These are phyloP conservation scores for Phytophthora pini DNA, from an alignment of 352 stramenopile species.

Conservation along the genomic window DNA sequence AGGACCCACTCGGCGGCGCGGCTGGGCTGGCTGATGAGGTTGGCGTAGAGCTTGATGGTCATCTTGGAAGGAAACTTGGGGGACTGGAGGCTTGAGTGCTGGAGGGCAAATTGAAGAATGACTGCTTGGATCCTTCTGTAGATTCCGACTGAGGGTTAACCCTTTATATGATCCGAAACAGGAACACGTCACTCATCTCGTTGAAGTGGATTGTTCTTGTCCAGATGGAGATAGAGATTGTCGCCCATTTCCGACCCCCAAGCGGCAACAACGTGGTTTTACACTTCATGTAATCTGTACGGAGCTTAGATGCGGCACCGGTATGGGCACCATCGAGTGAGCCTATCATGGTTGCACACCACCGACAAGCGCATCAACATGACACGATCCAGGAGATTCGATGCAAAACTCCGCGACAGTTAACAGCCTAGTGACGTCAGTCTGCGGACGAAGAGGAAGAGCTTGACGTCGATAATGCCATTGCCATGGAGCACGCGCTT, in stretches of 20 bases:
- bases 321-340: slow-evolving; percentile 4
- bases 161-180: too few species aligned
- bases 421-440: slow-evolving; percentile 8
- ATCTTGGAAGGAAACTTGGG: slow-evolving; percentile 16
- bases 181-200: not conserved
- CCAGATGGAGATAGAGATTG: not conserved
- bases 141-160: not conserved
- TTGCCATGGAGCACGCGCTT: slow-evolving; percentile 5
- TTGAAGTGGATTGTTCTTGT: slow-evolving; percentile 9
- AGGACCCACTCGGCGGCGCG: slow-evolving; percentile 45
- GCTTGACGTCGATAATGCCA: slow-evolving; percentile 10
- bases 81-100: slow-evolving; percentile 11
- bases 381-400: slow-evolving; percentile 6
- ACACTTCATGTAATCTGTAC: not conserved
- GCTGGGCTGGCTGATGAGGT: slow-evolving; percentile 50
- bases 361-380: not conserved
- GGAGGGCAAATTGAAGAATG: slow-evolving; percentile 23
- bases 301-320: too few species aligned
- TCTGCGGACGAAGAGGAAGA: not conserved
- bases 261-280: not conserved
- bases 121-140: slow-evolving; percentile 13
- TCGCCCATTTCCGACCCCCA: slow-evolving; percentile 11
- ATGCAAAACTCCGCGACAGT: not conserved
- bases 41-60: slow-evolving; percentile 52
- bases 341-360: not conserved